Percentiles rank a stretch among this genome's conserved stretches.
These are phyloP conservation scores for Groenewaldozyma tartarivorans DNA, from an alignment of 805 yeast species.

Conservation along the genomic window DNA sequence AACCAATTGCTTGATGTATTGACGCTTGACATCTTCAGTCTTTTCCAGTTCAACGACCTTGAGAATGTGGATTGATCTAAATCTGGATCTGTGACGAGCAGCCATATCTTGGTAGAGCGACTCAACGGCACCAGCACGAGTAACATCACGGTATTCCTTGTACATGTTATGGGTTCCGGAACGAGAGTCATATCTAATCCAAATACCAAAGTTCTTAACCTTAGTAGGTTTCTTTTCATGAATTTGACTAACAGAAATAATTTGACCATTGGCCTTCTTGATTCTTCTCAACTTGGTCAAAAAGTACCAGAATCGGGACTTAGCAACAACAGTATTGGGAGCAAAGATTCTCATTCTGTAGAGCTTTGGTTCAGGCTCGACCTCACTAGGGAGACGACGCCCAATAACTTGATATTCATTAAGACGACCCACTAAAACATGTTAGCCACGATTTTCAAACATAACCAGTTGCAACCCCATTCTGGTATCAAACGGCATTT, in stretches of 20 bases:
- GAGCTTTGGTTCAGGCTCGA: conserved; percentile 99
- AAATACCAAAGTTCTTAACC: conserved; percentile 99
- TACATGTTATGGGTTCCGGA: conserved; percentile 99
- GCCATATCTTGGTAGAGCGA: conserved; percentile 99
- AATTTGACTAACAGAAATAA: conserved; percentile 85
- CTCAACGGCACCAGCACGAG: conserved; percentile 98
- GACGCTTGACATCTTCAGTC: conserved; percentile 98
- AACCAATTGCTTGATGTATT: conserved; percentile 95
- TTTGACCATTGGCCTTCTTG: conserved; percentile 99
- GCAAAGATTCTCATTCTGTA: conserved; percentile 99
- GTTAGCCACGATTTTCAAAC: too few relatives aligned
- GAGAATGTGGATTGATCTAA: conserved; percentile 98
- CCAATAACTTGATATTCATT: conserved; percentile 99
- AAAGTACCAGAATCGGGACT: conserved; percentile 99
- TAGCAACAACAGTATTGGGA: conserved; percentile 97
- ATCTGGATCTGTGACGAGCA: conserved; percentile 99
- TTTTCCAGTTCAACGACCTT: conserved; percentile 98
- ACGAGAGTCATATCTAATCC: conserved; percentile 99
- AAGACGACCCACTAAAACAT: conserved; percentile 76
- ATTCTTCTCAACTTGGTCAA: conserved; percentile 98
- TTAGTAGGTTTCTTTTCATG: conserved; percentile 95
- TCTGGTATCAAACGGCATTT: too few relatives aligned
- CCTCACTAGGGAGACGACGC: conserved; percentile 99
- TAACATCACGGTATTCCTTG: conserved; percentile 99
- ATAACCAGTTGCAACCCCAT: too few relatives aligned